These are phyloP conservation scores for Talaromyces thailandensis DNA, from an alignment of 495 filamentous ascomycete species.

Conservation along the genomic window DNA sequence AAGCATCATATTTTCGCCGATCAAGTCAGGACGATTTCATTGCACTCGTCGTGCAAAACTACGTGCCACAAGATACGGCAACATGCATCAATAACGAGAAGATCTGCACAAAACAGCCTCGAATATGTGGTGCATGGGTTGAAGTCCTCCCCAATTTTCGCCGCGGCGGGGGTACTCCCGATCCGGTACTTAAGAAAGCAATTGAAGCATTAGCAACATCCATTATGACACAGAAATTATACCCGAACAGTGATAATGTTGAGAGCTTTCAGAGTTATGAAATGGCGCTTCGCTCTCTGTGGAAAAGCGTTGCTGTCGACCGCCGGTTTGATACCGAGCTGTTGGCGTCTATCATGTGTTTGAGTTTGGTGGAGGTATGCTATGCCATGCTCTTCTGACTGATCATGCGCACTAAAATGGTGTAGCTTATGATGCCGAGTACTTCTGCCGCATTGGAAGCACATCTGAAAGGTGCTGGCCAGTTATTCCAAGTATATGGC, in stretches of 20 bases:
- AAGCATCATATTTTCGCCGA: neutral
- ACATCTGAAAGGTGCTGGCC: neutral
- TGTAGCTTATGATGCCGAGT: neutral
- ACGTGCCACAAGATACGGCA: neutral
- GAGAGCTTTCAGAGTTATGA: neutral
- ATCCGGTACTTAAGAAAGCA: neutral
- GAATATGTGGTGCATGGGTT: conserved; percentile 31
- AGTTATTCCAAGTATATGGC: neutral
- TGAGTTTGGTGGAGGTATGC: conserved; percentile 20
- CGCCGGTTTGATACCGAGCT: conserved; percentile 10
- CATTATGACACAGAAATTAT: neutral
- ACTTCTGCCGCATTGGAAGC: neutral
- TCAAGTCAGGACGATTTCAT: neutral
- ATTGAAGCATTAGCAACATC: neutral
- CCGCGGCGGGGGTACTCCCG: neutral
- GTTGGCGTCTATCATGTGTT: conserved; percentile 27
- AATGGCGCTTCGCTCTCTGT: neutral
- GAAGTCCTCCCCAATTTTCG: conserved; percentile 23
- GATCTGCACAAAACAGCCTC: conserved; percentile 7
- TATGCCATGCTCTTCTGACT: neutral
- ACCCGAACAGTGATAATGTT: neutral
- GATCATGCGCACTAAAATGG: neutral
- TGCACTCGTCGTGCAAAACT: neutral
- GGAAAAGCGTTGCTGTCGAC: conserved; percentile 1
- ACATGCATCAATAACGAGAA: neutral